Percentiles rank a stretch among this genome's conserved stretches.
Conservation (phyloP, 768 basidiomycete species). For the Candolleomyces efflorescens region DNA sequence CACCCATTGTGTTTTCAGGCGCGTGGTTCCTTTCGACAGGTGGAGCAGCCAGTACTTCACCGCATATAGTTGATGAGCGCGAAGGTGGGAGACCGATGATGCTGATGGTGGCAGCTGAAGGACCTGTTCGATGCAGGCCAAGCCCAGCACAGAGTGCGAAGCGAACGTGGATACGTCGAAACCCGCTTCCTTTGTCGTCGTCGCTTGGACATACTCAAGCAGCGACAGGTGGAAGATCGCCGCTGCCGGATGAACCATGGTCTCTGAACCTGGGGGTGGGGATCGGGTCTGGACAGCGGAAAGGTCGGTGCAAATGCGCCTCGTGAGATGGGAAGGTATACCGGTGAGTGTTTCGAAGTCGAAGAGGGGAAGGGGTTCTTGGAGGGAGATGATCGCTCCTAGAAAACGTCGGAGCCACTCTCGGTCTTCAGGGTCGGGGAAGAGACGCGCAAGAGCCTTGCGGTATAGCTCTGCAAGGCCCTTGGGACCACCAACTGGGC, state of each 20-base stretch:
- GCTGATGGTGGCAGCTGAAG: not conserved
- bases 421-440: no score
- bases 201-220: not conserved
- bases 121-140: not conserved
- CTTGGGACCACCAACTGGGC: no score
- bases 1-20: not conserved
- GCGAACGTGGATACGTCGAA: not conserved
- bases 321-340: not conserved
- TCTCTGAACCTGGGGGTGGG: not conserved
- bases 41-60: not conserved
- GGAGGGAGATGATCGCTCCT: no score
- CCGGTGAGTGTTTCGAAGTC: no score
- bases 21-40: not conserved
- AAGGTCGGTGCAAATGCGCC: no score
- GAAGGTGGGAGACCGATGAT: no score
- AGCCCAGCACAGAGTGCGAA: not conserved
- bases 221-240: not conserved
- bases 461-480: no score
- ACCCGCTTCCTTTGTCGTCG: not conserved
- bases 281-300: no score
- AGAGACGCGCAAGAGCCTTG: no score
- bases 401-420: no score
- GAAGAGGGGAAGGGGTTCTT: no score
- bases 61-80: not conserved
- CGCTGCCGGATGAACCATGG: not conserved